Evolutionary conservation across 2,329 filamentous ascomycete species (phyloP).

Genomic region (Neurospora sp.): DNA sequence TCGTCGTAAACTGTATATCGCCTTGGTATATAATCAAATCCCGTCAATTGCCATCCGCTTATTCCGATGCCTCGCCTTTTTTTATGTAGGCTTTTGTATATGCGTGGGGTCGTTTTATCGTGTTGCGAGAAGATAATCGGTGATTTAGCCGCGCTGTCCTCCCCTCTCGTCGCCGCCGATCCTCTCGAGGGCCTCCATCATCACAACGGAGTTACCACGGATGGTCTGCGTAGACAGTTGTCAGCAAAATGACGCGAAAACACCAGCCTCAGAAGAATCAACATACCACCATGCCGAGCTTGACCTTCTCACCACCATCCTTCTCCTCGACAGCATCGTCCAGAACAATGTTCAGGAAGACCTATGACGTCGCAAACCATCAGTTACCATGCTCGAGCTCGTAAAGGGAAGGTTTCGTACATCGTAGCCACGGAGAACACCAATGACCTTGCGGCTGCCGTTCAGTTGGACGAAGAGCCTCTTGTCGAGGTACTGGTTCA

Average conservation of each 20-base stretch:
- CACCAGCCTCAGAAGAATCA: not conserved
- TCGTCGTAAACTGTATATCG: not conserved
- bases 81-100: not conserved
- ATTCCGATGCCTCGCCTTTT: not conserved
- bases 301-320: constrained; percentile 77
- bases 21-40: not conserved
- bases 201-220: constrained; percentile 94
- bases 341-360: constrained; percentile 95
- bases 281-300: constrained; percentile 85
- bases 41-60: not conserved
- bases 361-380: constrained; percentile 39
- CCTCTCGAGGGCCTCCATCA: constrained; percentile 76
- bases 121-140: not conserved
- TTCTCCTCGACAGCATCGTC: constrained; percentile 97
- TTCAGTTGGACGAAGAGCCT: constrained; percentile 95
- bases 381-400: not conserved
- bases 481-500: constrained; percentile 89
- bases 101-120: not conserved
- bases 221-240: constrained; percentile 55
- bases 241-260: constrained; percentile 17
- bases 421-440: constrained; percentile 90
- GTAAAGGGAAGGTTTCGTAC: constrained; percentile 39
- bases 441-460: constrained; percentile 94
- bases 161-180: constrained; percentile 52
- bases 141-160: constrained; percentile 14